These are phyloP conservation scores for Dothideomycetes sp. DNA, from an alignment of 2,329 filamentous ascomycete species.

Conservation along the genomic window DNA sequence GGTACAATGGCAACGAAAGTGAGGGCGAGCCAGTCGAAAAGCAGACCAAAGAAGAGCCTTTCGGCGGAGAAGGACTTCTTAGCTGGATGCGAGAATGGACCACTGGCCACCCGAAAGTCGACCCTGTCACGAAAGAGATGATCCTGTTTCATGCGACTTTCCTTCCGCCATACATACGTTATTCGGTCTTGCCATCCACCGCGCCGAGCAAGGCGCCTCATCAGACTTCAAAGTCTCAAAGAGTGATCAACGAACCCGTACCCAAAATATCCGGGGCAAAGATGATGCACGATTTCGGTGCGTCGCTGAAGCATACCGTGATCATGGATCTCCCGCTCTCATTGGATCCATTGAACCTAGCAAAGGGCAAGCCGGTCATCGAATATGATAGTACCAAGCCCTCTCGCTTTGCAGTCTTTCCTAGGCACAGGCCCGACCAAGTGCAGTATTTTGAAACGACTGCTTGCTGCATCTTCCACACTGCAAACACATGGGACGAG, in stretches of 20 bases:
- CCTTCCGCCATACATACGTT: conserved; percentile 53
- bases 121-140: conserved; percentile 53
- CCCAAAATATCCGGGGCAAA: conserved; percentile 53
- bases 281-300: conserved; percentile 70
- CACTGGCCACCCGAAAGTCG: conserved; percentile 58
- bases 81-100: conserved; percentile 61
- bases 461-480: conserved; percentile 61
- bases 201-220: background rate
- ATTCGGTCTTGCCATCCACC: conserved; percentile 43
- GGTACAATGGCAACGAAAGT: conserved; percentile 51
- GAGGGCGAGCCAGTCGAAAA: conserved; percentile 38
- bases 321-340: conserved; percentile 60
- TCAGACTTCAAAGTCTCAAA: conserved; percentile 6
- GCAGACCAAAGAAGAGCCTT: conserved; percentile 21
- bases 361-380: conserved; percentile 45
- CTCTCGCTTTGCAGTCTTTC: conserved; percentile 58
- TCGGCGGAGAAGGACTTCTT: conserved; percentile 45
- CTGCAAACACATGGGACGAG: conserved; percentile 57
- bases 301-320: conserved; percentile 49
- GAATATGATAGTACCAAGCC: conserved; percentile 46
- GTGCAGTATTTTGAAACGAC: conserved; percentile 59
- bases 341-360: conserved; percentile 51
- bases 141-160: conserved; percentile 59
- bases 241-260: conserved; percentile 43
- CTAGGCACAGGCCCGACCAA: conserved; percentile 44